These are phyloP conservation scores for Voacanga thouarsii DNA, from an alignment of 257 asterid species.

Conservation along the genomic window DNA sequence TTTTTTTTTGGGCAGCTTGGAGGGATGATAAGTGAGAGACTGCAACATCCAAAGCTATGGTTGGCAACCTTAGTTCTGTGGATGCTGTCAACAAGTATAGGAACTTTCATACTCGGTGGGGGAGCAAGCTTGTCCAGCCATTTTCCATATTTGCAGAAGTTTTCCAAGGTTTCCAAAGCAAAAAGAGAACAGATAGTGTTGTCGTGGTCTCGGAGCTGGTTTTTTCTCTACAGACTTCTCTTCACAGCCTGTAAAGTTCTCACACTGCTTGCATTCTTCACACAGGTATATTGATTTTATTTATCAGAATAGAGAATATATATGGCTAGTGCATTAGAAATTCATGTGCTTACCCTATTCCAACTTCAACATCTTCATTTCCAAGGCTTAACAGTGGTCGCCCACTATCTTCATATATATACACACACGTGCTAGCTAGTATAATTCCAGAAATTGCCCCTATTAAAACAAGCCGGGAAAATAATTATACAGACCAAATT, in stretches of 20 bases:
- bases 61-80: slow-evolving; percentile 37
- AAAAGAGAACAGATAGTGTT: slow-evolving; percentile 44
- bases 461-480: too few relatives aligned
- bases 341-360: too few relatives aligned
- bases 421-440: too few relatives aligned
- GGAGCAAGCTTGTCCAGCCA: slow-evolving; percentile 39
- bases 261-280: slow-evolving; percentile 46
- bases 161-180: slow-evolving; percentile 35
- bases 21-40: slow-evolving; percentile 34
- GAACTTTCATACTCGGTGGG: slow-evolving; percentile 65
- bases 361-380: too few relatives aligned
- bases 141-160: slow-evolving; percentile 56
- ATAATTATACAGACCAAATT: too few relatives aligned
- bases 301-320: too few relatives aligned
- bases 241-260: slow-evolving; percentile 42
- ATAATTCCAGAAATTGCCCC: too few relatives aligned
- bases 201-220: slow-evolving; percentile 54
- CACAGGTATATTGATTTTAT: slow-evolving; percentile 44
- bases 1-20: slow-evolving; percentile 33
- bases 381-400: too few relatives aligned
- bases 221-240: slow-evolving; percentile 42
- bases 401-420: too few relatives aligned
- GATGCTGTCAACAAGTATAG: slow-evolving; percentile 58
- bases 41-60: slow-evolving; percentile 49
- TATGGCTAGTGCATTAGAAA: too few relatives aligned